A percentile compares a stretch with the other conserved stretches of the same genome.
phyloP scores from a whole-genome alignment of 2,329 filamentous ascomycete genomes.

The Cladosporium austrohemisphaericum region DNA sequence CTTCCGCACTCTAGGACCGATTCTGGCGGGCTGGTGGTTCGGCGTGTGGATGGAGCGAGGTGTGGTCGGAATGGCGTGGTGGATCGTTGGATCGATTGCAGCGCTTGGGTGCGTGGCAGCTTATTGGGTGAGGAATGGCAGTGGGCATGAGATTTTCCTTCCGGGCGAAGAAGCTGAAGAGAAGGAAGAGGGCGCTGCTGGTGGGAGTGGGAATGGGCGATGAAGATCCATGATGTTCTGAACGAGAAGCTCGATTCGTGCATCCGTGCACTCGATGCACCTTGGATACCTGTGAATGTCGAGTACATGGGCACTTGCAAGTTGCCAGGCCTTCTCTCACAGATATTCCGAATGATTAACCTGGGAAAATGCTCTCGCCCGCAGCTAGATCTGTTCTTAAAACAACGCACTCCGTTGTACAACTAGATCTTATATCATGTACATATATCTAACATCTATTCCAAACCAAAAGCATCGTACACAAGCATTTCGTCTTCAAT shows the following conservation, averaged over 20 bases:
- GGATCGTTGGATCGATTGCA: conserved; percentile 53
- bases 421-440: not conserved
- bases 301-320: no score
- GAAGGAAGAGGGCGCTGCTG: conserved; percentile 25
- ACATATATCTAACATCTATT: not conserved
- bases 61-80: conserved; percentile 56
- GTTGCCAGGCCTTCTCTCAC: no score
- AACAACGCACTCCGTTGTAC: no score
- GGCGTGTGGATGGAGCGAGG: conserved; percentile 52
- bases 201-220: conserved; percentile 30
- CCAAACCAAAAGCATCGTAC: not conserved
- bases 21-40: conserved; percentile 53
- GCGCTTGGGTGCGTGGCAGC: conserved; percentile 56
- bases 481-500: not conserved
- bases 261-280: no score
- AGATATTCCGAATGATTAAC: no score
- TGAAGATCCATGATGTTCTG: no score
- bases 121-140: conserved; percentile 62
- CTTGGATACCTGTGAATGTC: no score
- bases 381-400: no score
- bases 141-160: conserved; percentile 57
- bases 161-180: conserved; percentile 43
- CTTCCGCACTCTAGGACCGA: conserved; percentile 54
- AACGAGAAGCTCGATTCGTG: no score
- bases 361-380: no score